phyloP scores from a whole-genome alignment of 176 grass and related monocot species.

The maize (Zea mays) region DNA sequence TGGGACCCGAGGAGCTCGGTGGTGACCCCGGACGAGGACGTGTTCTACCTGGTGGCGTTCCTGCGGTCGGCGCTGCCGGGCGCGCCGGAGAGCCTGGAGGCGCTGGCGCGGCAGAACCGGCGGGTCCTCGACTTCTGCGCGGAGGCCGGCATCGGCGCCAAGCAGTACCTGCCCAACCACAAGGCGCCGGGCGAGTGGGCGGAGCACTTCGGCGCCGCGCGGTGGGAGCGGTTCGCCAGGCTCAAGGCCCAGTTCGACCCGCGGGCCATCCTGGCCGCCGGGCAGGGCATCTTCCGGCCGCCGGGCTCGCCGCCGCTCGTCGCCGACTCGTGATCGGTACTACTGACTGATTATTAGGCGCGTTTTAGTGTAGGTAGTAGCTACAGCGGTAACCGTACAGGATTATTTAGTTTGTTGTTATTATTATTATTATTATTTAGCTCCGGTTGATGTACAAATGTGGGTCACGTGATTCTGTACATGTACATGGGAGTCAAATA shows the following conservation, averaged over 20 bases:
- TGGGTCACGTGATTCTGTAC: neutral
- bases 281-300: constrained; percentile 80
- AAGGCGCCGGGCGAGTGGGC: constrained; percentile 64
- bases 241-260: constrained; percentile 75
- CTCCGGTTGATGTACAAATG: constrained; percentile 29
- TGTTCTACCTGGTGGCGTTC: constrained; percentile 97
- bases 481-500: constrained; percentile 27
- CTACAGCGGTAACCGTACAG: neutral
- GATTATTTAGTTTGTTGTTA: constrained; percentile 24
- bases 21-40: constrained; percentile 80
- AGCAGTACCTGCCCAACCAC: constrained; percentile 88
- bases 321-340: neutral
- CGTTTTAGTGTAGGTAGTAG: neutral
- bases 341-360: neutral
- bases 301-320: neutral
- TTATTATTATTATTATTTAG: neutral
- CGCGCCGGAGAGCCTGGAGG: constrained; percentile 50
- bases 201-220: constrained; percentile 59
- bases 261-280: constrained; percentile 58
- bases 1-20: constrained; percentile 84
- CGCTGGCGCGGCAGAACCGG: constrained; percentile 69
- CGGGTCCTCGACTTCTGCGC: constrained; percentile 70
- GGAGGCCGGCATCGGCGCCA: constrained; percentile 53
- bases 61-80: constrained; percentile 68
- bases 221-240: constrained; percentile 55